phyloP scores from a whole-genome alignment of 2,329 filamentous ascomycete species.

The Lecanicillium sp. region DNA sequence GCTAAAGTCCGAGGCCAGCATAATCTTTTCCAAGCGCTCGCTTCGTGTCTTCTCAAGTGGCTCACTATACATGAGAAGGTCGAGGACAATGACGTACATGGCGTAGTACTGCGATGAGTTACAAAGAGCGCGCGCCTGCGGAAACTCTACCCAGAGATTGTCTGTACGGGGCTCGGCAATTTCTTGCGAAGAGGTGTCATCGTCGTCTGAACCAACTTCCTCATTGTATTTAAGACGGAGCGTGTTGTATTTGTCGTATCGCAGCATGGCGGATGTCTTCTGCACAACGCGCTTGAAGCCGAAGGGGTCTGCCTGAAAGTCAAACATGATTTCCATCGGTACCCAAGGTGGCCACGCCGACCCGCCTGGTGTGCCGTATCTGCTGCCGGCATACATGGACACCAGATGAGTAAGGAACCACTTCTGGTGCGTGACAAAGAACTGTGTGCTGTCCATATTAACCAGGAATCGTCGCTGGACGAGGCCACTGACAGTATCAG shows the following conservation, averaged over 20 bases:
- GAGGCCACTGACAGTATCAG: slow-evolving; percentile 86
- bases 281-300: slow-evolving; percentile 98
- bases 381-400: slow-evolving; percentile 89
- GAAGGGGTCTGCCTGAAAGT: slow-evolving; percentile 87
- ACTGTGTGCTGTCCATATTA: slow-evolving; percentile 95
- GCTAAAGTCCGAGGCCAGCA: slow-evolving; percentile 97
- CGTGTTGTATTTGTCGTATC: slow-evolving; percentile 98
- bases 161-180: slow-evolving; percentile 76
- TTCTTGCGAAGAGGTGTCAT: slow-evolving; percentile 40
- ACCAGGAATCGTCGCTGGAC: slow-evolving; percentile 91
- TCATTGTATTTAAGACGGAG: slow-evolving; percentile 96
- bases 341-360: slow-evolving; percentile 98
- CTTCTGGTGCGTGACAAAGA: slow-evolving; percentile 93
- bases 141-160: slow-evolving; percentile 94
- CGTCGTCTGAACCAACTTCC: slow-evolving; percentile 63
- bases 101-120: slow-evolving; percentile 97
- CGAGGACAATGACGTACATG: slow-evolving; percentile 95
- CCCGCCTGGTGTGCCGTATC: slow-evolving; percentile 77
- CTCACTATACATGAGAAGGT: slow-evolving; percentile 92
- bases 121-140: slow-evolving; percentile 86
- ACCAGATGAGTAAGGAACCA: slow-evolving; percentile 78
- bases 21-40: slow-evolving; percentile 95
- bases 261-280: slow-evolving; percentile 87
- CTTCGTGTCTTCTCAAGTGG: slow-evolving; percentile 94
- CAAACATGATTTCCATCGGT: slow-evolving; percentile 96